A percentile compares a stretch with the other conserved stretches of the same genome.
Evolutionary conservation across 495 filamentous ascomycete genomes (phyloP).

Genomic region (Pyronema domesticum): DNA sequence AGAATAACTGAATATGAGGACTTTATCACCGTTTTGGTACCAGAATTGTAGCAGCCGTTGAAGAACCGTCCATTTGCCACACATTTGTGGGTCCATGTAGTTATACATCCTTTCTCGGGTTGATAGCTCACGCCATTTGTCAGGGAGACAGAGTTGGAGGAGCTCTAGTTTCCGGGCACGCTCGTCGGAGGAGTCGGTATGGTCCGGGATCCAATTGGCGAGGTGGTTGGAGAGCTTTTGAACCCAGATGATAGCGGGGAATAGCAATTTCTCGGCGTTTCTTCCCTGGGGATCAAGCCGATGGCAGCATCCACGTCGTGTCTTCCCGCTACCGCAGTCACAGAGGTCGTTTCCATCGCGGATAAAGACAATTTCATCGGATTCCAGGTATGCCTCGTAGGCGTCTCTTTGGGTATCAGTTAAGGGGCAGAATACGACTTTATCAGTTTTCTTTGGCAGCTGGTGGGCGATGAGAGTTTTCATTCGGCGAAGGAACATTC

Average conservation of each 20-base stretch:
- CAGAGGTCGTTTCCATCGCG: conserved; percentile 48
- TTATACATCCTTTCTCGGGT: conserved; percentile 63
- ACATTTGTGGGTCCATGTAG: conserved; percentile 79
- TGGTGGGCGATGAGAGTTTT: conserved; percentile 86
- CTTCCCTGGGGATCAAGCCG: conserved; percentile 36
- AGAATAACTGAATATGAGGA: conserved; percentile 78
- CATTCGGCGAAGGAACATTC: conserved; percentile 84
- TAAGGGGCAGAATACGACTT: conserved; percentile 85
- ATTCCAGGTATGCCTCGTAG: conserved; percentile 64
- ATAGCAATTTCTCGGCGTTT: conserved; percentile 63
- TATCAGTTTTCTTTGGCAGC: conserved; percentile 87
- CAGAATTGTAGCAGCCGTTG: conserved; percentile 76
- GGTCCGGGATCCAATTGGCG: conserved; percentile 63
- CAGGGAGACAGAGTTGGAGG: conserved; percentile 56
- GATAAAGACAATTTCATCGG: conserved; percentile 53
- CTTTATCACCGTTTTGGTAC: conserved; percentile 80
- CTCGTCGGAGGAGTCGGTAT: conserved; percentile 50
- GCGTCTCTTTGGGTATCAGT: conserved; percentile 68
- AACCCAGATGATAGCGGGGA: conserved; percentile 63
- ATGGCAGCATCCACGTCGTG: conserved; percentile 70
- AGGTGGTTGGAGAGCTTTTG: conserved; percentile 88
- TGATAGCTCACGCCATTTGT: conserved; percentile 53
- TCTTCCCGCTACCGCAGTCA: conserved; percentile 49
- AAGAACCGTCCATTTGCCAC: conserved; percentile 87
- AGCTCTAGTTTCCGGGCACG: conserved; percentile 62